phyloP scores from a whole-genome alignment of 2,329 filamentous ascomycete species.

The Diaporthe eres region DNA sequence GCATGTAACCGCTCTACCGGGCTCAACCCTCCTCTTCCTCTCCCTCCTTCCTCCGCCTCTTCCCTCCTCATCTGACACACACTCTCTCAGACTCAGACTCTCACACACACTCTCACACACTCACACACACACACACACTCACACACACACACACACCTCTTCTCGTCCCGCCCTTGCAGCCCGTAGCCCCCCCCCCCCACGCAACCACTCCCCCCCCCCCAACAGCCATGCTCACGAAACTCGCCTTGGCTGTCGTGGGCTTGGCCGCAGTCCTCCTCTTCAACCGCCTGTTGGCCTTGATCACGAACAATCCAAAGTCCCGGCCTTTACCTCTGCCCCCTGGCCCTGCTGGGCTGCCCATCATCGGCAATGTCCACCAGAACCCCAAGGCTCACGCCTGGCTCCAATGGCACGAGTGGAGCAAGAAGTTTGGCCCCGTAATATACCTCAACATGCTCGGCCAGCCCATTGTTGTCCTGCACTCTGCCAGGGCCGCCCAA shows the following conservation, averaged over 20 bases:
- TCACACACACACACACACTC: neutral
- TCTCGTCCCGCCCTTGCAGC: conserved; percentile 9
- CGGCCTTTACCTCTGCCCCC: conserved; percentile 24
- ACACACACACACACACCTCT: neutral
- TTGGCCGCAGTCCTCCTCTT: conserved; percentile 30
- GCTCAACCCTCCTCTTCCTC: conserved; percentile 6
- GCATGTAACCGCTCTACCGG: conserved; percentile 22
- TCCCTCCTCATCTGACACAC: neutral
- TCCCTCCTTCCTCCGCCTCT: neutral
- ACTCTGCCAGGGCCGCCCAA: conserved; percentile 53
- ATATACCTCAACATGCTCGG: conserved; percentile 54
- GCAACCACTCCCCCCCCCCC: neutral
- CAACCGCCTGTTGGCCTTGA: neutral
- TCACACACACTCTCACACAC: neutral
- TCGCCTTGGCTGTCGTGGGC: conserved; percentile 15
- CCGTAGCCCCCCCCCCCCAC: neutral
- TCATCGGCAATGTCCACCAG: conserved; percentile 36
- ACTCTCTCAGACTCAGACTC: neutral
- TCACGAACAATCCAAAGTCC: neutral
- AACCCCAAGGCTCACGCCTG: conserved; percentile 13
- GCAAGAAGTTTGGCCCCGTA: conserved; percentile 46
- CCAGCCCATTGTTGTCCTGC: conserved; percentile 55
- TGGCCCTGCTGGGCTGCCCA: conserved; percentile 30
- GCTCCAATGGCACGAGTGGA: conserved; percentile 41
- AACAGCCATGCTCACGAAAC: conserved; percentile 24